Evolutionary conservation across 1,284 basidiomycete species (phyloP).

Genomic region (Thecaphora thlaspeos): DNA sequence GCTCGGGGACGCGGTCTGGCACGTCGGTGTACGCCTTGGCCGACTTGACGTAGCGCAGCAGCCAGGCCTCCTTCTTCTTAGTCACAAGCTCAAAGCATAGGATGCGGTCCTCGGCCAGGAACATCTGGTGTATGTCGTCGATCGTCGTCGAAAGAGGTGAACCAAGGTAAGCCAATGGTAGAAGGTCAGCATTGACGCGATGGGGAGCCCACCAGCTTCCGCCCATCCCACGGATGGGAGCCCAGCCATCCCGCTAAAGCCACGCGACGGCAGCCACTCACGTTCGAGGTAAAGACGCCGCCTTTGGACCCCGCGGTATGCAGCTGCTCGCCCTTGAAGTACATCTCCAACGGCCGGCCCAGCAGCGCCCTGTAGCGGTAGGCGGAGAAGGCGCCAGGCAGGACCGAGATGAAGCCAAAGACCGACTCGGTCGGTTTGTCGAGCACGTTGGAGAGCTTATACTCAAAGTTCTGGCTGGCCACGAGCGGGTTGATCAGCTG

Average conservation of each 20-base stretch:
- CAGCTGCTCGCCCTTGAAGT: constrained; percentile 85
- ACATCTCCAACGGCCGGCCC: constrained; percentile 80
- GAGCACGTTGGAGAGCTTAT: constrained; percentile 53
- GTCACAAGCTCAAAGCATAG: constrained; percentile 53
- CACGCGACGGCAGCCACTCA: no score
- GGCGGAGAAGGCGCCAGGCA: constrained; percentile 90
- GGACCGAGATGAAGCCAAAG: constrained; percentile 88
- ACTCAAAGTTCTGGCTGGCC: constrained; percentile 61
- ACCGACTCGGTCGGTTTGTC: constrained; percentile 65
- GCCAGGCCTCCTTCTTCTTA: constrained; percentile 58
- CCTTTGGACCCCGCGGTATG: constrained; percentile 34
- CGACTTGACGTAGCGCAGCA: constrained; percentile 52
- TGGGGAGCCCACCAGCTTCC: no score
- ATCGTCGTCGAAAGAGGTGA: no score
- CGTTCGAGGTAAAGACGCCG: constrained; percentile 52
- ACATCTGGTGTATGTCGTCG: no score
- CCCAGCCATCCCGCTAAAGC: no score
- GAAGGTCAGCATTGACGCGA: no score
- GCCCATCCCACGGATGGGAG: no score
- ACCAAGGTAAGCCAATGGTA: no score
- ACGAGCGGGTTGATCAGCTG: constrained; percentile 69
- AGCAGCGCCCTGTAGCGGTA: constrained; percentile 76
- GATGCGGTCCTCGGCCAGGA: constrained; percentile 54
- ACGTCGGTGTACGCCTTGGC: constrained; percentile 55
- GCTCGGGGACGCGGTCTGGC: constrained; percentile 48